Percentiles rank a stretch among this genome's conserved stretches.
Conservation (phyloP, 257 asterid genomes). For the Forsythia suspensa region DNA sequence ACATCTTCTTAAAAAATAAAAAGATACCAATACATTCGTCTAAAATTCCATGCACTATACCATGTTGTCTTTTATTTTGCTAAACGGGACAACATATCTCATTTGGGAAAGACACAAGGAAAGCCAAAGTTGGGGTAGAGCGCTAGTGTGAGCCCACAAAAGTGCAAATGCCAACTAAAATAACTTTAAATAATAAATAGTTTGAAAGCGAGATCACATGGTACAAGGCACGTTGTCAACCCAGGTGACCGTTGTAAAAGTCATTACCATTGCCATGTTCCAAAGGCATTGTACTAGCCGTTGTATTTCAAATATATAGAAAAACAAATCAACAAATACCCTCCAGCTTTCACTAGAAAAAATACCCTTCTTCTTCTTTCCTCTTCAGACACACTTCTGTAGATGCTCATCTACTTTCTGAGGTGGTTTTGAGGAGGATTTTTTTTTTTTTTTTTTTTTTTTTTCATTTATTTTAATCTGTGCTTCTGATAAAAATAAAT, state of each 20-base stretch:
- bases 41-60: too few relatives aligned
- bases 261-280: constrained; percentile 19
- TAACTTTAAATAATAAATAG: neutral
- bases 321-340: constrained; percentile 1
- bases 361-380: constrained; percentile 36
- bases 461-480: neutral
- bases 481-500: constrained; percentile 23
- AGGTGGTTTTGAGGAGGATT: neutral
- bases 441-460: neutral
- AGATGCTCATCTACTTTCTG: constrained; percentile 5
- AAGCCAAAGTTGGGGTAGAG: neutral
- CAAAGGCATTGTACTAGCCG: constrained; percentile 82
- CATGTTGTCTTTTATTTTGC: too few relatives aligned
- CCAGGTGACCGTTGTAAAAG: constrained; percentile 69
- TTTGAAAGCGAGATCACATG: constrained; percentile 56
- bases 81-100: too few relatives aligned
- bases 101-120: neutral
- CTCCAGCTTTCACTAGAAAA: constrained; percentile 27
- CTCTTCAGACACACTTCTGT: constrained; percentile 20
- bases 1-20: too few relatives aligned
- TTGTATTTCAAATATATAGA: constrained; percentile 54
- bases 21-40: neutral
- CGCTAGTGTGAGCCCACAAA: neutral
- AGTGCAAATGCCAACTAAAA: neutral
- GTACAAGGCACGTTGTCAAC: constrained; percentile 25